These are phyloP conservation scores for Gnomoniopsis sp. DNA, from an alignment of 2,329 filamentous ascomycete species.

Conservation along the genomic window DNA sequence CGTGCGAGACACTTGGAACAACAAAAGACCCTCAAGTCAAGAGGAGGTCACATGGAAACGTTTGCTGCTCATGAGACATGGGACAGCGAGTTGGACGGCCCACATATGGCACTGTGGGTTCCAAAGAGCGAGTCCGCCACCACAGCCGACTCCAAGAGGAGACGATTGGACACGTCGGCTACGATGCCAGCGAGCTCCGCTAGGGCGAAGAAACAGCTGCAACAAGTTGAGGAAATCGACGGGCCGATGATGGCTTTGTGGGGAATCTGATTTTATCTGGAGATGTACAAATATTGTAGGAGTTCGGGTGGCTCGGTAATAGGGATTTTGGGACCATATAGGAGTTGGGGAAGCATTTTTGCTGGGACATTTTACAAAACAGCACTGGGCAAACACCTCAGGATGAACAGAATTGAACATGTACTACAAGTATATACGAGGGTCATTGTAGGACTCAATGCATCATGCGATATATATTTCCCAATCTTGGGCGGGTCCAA, in stretches of 20 bases:
- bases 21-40: not conserved
- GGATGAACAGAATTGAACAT: too few species aligned
- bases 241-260: constrained; percentile 17
- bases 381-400: too few species aligned
- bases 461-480: too few species aligned
- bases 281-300: not conserved
- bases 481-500: too few species aligned
- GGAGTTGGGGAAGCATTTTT: not conserved
- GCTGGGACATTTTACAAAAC: too few species aligned
- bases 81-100: constrained; percentile 16
- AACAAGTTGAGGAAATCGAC: constrained; percentile 9
- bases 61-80: constrained; percentile 15
- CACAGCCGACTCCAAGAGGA: constrained; percentile 4
- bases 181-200: not conserved
- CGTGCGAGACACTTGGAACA: constrained; percentile 10
- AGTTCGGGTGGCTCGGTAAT: not conserved
- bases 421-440: too few species aligned
- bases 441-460: too few species aligned
- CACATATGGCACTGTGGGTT: constrained; percentile 13
- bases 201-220: not conserved
- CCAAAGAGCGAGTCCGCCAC: not conserved
- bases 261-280: constrained; percentile 3
- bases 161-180: constrained; percentile 1
- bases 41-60: constrained; percentile 2
- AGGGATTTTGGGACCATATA: not conserved